Evolutionary conservation across 2,329 filamentous ascomycete genomes (phyloP), one percentile per base, ranked within the genome.

Genomic region (Stromatinia cepivora): DNA sequence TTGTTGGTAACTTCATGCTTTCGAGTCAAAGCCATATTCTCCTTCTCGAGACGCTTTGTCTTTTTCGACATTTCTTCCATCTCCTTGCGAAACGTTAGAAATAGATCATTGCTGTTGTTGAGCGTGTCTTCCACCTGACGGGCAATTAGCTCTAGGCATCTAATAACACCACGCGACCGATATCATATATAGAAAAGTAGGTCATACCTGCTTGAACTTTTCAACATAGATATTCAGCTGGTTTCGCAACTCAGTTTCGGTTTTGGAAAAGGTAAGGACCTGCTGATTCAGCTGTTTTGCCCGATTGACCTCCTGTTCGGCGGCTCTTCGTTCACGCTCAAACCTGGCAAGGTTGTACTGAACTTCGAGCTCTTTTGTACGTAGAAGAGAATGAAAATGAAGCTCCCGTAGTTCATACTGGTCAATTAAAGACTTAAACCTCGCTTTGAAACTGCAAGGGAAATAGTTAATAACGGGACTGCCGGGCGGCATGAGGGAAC

Each of bases 11-110:
- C 89, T 76, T 97, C 94, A 79, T 97, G 94, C 80, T 97, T 97
- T 69, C 94, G 88, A 74, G 93, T 97, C 65, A 97, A 86, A 25
- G 88, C 90, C 75, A 95, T 90, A 77, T 99, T 98, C 78, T 99
- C 95, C 81, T 97, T 97, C 80, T 99, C 95, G 66, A 99, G 84
- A 36, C 93, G 90, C 81, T 97, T 97, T 8, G 94, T 97, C 83
- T 98, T 98, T 83, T 97, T 97, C 0, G 94, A 97, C 94, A 98
- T 98, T 78, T 98, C 95, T 81, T 98, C 95, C 94, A 98, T 98
- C 81, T 98, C 95, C 82, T 97, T 97, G 67, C 94, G 88, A 81
- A 98, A 98, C 0, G 95, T 97, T 74, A 97, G 84, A 81, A 98
- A 98, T 67, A 98, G 84, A 79, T 98, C 95, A 82, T 98, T 98